Conservation (phyloP, 208 protist species). For the Trypanosoma mega region DNA sequence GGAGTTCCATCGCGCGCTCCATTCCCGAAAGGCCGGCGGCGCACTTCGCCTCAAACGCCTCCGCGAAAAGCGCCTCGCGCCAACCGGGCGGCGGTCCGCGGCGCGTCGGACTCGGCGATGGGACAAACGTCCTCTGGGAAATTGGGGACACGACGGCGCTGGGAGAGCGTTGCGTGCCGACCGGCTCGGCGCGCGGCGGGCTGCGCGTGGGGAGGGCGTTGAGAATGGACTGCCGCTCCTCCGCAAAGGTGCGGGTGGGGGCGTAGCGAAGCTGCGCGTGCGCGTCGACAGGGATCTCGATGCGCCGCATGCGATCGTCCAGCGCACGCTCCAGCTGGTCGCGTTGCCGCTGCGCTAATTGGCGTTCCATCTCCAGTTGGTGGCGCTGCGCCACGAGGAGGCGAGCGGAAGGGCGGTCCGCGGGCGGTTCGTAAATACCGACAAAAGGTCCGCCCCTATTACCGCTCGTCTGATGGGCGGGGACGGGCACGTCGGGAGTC, state of each 20-base stretch:
- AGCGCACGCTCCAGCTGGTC: constrained; percentile 20
- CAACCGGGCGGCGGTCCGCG: neutral
- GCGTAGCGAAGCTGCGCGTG: constrained; percentile 12
- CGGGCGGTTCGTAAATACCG: neutral
- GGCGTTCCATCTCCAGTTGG: constrained; percentile 24
- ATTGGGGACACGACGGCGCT: constrained; percentile 19
- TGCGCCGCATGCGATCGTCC: neutral
- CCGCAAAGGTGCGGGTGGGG: constrained; percentile 7
- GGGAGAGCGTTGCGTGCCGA: neutral
- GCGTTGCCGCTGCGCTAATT: constrained; percentile 8
- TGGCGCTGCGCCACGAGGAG: constrained; percentile 20
- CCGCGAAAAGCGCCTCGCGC: constrained; percentile 3
- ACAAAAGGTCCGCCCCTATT: neutral
- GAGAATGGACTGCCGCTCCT: constrained; percentile 12
- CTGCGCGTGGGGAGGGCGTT: neutral
- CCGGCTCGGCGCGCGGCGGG: neutral
- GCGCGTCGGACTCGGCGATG: constrained; percentile 7
- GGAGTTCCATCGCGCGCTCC: constrained; percentile 6
- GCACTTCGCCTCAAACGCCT: constrained; percentile 20
- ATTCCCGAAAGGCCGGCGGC: constrained; percentile 5
- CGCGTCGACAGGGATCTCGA: constrained; percentile 6
- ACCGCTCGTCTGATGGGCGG: too few species aligned
- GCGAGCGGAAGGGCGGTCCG: neutral
- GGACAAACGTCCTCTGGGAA: constrained; percentile 10
- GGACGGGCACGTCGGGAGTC: neutral